Base-by-base conservation (phyloP, 257 asterid genomes). In the Nicotiana attenuata region DNA sequence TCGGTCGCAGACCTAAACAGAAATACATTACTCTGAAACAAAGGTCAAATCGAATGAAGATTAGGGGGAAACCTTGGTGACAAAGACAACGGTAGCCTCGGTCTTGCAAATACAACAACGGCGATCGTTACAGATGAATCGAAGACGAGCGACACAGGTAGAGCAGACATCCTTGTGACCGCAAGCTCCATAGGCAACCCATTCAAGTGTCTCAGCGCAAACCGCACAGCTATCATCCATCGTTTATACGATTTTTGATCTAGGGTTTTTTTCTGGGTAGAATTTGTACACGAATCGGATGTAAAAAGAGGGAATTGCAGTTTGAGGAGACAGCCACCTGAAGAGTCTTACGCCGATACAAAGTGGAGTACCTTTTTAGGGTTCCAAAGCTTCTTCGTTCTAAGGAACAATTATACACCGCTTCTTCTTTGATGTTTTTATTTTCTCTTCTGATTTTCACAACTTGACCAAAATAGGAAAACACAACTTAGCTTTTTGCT, bases 181-280 rank as follows among this genome's bases (percentile, higher is more conserved):
- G 50, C 99, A 96, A 5, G 93, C 91, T 26, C 99, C 99, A 82
- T 93, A 96, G 7, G 98, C 96, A 75, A 91, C 97, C 99, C 99
- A 96, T 89, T 96, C 97, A 85, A 96, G 89, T 81, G 87, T 88
- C 78, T 94, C 99, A 11, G 99, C 98, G 82, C 99, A 96, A 35
- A 96, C 99, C 4, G 98, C 99, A 78, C 99, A 96, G 81, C 91
- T 93, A 84, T 96, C 99, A 80, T 96, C 99, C 99, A 96, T 96
- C 11, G 83, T 87, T 78, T 28, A 84, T n/a, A 63, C 31, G 60
- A 61, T 79, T 65, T 26, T 60, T 66, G 69, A 82, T 64, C 67
- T 82, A 82, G 78, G 85, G 78, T 65, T 50, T 73, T 13, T 10
- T 47, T 6, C 11, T 6, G 1, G 7, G 60, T 14, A 5, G 38